Conservation (phyloP, 208 protist species). For the Trypanosoma platydactyli region DNA sequence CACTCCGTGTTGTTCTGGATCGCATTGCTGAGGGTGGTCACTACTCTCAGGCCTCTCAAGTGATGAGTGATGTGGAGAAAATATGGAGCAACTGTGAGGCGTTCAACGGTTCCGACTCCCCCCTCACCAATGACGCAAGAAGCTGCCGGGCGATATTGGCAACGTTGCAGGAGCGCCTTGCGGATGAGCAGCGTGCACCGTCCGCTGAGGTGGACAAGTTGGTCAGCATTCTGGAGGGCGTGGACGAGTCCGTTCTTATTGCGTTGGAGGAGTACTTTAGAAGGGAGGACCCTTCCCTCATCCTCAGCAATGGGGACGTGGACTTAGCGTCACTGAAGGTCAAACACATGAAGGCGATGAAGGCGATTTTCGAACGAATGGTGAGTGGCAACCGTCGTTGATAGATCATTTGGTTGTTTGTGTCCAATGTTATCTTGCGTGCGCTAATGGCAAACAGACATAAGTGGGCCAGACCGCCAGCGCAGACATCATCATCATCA, state of each 20-base stretch:
- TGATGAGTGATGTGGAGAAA: constrained; percentile 60
- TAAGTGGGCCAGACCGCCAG: too few species aligned
- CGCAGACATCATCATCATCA: too few species aligned
- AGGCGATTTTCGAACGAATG: constrained; percentile 43
- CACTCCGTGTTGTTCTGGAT: constrained; percentile 64
- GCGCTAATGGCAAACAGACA: too few species aligned
- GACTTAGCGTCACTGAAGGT: constrained; percentile 51
- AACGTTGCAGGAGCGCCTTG: constrained; percentile 36
- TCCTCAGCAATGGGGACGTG: constrained; percentile 42
- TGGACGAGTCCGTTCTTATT: constrained; percentile 39
- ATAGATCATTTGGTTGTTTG: constrained; percentile 16
- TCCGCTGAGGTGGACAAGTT: constrained; percentile 52
- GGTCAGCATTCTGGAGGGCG: constrained; percentile 33
- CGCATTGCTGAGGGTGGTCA: constrained; percentile 45
- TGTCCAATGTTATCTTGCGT: not conserved
- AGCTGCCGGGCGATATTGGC: constrained; percentile 49
- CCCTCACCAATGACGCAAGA: constrained; percentile 42
- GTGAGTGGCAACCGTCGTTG: constrained; percentile 2
- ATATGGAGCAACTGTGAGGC: constrained; percentile 76
- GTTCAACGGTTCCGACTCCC: constrained; percentile 65
- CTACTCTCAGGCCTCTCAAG: constrained; percentile 57
- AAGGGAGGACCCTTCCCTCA: constrained; percentile 45
- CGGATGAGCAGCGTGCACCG: constrained; percentile 49
- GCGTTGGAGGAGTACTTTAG: constrained; percentile 50
- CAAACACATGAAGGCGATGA: constrained; percentile 58